Base-by-base conservation (phyloP, 257 asterid genomes). In the Ehretia macrophylla region DNA sequence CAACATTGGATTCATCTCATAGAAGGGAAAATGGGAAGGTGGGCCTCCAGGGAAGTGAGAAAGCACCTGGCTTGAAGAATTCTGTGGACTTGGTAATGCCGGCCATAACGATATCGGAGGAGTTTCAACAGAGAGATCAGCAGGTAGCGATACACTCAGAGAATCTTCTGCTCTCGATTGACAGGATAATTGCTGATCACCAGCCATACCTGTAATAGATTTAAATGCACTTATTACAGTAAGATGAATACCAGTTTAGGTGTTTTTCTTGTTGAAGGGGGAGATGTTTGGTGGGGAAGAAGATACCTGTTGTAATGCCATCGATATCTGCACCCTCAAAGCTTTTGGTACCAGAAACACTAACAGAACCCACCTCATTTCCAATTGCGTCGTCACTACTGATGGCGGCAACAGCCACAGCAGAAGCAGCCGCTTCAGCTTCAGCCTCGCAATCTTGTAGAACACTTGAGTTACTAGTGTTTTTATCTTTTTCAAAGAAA, bases 371-470 rank as follows among this genome's bases (percentile, higher is more conserved):
- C 52, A 83, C 57, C 60, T 80, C 79, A 64, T 72, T 78, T 72
- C 76, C 79, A 46, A 75, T 88, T 46, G 75, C 71, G 65, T 89
- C 97, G 56, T 93, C 94, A 58, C 72, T 78, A 69, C 86, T 81
- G 62, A 89, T 89, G 72, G 94, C 95, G 19, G 99, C 96, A 66
- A 81, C 97, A 77, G 96, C 95, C 62, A 82, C 88, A 67, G 96
- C 95, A 51, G 97, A 83, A 62, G 99, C 95, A 73, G 90, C 97
- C 32, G 99, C 96, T 77, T 88, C 97, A 52, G 95, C 97, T 82
- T 84, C 96, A 66, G 95, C 83, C 68, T 86, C 95, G 56, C 72
- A 73, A 74, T 87, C 95, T 73, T 80, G 87, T 49, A 85, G 57
- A 66, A 68, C 75, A 65, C 81, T 74, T 40, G 87, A 69, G 68